These are phyloP conservation scores for Mortierella sp. DNA, from an alignment of 371 early-diverging fungal species.

Conservation along the genomic window DNA sequence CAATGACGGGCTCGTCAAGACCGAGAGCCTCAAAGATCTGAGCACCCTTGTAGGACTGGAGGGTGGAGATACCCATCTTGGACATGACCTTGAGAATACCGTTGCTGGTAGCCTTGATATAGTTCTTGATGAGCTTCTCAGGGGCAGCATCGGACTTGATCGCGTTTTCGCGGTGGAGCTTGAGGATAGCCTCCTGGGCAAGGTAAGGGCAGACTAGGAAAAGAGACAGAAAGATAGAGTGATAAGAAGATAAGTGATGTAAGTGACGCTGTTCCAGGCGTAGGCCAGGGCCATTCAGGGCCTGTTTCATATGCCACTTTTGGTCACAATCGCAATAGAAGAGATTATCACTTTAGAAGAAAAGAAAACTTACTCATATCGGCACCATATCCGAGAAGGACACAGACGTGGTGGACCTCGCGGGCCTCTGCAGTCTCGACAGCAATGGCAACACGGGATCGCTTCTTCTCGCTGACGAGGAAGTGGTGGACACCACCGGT, in stretches of 20 bases:
- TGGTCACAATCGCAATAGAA: background rate
- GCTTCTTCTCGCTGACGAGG: conserved; percentile 89
- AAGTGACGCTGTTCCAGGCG: conserved; percentile 6
- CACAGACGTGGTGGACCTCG: conserved; percentile 97
- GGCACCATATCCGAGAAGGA: conserved; percentile 97
- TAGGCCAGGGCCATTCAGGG: background rate
- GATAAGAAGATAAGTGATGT: background rate
- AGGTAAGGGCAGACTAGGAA: conserved; percentile 89
- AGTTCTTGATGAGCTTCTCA: conserved; percentile 82
- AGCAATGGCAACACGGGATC: conserved; percentile 90
- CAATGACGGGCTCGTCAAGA: conserved; percentile 89
- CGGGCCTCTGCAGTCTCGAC: conserved; percentile 96
- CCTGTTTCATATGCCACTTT: conserved; percentile 6
- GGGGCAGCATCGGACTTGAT: conserved; percentile 68
- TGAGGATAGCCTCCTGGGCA: conserved; percentile 89
- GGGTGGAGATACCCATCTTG: conserved; percentile 99
- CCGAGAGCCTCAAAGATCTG: conserved; percentile 99
- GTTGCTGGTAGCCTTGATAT: conserved; percentile 89
- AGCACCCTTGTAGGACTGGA: conserved; percentile 98
- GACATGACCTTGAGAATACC: conserved; percentile 98
- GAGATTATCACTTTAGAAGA: background rate
- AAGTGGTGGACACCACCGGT: conserved; percentile 97
- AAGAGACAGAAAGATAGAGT: background rate
- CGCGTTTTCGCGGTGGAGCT: conserved; percentile 88
- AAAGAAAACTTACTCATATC: conserved; percentile 77